Evolutionary conservation across 2,329 filamentous ascomycete genomes (phyloP), one percentile per base, ranked within the genome.

Genomic region (Botrytis squamosa): DNA sequence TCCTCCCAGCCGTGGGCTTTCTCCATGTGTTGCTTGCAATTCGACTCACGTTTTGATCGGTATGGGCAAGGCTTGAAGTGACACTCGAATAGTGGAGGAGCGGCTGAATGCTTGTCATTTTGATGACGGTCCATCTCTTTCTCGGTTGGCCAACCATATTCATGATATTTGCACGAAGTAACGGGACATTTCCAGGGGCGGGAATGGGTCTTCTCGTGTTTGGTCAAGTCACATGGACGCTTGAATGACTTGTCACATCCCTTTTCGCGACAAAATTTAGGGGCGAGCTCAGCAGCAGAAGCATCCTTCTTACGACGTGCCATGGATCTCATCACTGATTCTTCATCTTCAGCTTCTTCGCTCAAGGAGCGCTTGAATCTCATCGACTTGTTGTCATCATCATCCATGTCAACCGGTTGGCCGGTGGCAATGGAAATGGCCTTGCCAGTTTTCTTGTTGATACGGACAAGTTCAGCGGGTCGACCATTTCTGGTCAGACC

Each of bases 11-110:
- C 91, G 80, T 98, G 95, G 0, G 93, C 92, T 84, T 98, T 98
- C 85, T 98, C 95, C 95, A 98, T 98, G 84, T 98, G 95, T 83
- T 98, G 95, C 82, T 98, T 98, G 88, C 94, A 97, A 83, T 98
- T 98, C 76, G 93, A 96, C 85, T 97, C 93, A 74, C 95, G 92
- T 87, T 98, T 98, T 18, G 95, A 97, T 80, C 94, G 92, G 85
- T 98, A 98, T 0, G 93, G 90, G 86, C 96, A 98, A 38, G 92
- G 92, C 78, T 90, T 87, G 84, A 88, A 98, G 66, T 90, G 84
- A 84, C 96, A 99, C 84, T 93, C 90, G 83, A 90, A 97, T 85
- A 97, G 90, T 62, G 90, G 87, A 7, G 96, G 95, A 49, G 90
- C 87, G 71, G 88, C 84, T 29, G 93, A 95, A 85, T 99, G 96